These are phyloP conservation scores for Tolypocladium ovalisporum DNA, from an alignment of 2,329 filamentous ascomycete genomes.

Conservation along the genomic window DNA sequence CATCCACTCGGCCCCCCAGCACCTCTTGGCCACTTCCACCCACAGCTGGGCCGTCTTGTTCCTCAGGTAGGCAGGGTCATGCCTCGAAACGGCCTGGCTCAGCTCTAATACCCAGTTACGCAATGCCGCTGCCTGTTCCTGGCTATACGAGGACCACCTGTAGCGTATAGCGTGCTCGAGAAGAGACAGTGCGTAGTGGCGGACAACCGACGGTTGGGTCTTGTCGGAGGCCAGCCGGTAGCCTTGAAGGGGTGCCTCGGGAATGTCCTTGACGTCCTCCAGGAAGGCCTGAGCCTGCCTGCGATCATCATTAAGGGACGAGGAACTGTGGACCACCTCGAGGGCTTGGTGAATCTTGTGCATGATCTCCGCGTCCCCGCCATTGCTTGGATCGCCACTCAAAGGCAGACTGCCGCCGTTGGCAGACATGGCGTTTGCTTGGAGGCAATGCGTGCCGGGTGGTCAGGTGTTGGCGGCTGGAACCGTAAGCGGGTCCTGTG, in stretches of 20 bases:
- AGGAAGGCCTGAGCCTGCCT: constrained; percentile 77
- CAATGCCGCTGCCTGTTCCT: constrained; percentile 56
- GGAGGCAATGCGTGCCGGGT: constrained; percentile 1
- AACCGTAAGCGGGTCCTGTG: constrained; percentile 2
- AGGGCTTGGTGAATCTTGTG: constrained; percentile 73
- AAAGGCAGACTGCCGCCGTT: constrained; percentile 22
- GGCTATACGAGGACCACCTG: constrained; percentile 64
- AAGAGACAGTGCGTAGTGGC: constrained; percentile 87
- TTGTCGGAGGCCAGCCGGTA: constrained; percentile 70
- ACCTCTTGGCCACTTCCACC: constrained; percentile 88
- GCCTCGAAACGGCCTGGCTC: constrained; percentile 55
- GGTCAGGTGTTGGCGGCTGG: constrained; percentile 4
- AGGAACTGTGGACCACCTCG: constrained; percentile 74
- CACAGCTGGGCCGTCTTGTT: constrained; percentile 94
- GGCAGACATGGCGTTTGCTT: constrained; percentile 19
- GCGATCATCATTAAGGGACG: constrained; percentile 70
- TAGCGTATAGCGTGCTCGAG: constrained; percentile 85
- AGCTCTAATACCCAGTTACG: constrained; percentile 71
- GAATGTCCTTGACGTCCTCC: constrained; percentile 70
- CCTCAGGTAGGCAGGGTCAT: constrained; percentile 72
- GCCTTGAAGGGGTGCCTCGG: constrained; percentile 74
- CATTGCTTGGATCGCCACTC: constrained; percentile 22
- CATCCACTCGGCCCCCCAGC: constrained; percentile 88
- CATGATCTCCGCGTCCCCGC: constrained; percentile 35
- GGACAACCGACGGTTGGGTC: constrained; percentile 67